Evolutionary conservation across 495 filamentous ascomycete genomes (phyloP), one percentile per base, ranked within the genome.

Genomic region (Darksidea phi): DNA sequence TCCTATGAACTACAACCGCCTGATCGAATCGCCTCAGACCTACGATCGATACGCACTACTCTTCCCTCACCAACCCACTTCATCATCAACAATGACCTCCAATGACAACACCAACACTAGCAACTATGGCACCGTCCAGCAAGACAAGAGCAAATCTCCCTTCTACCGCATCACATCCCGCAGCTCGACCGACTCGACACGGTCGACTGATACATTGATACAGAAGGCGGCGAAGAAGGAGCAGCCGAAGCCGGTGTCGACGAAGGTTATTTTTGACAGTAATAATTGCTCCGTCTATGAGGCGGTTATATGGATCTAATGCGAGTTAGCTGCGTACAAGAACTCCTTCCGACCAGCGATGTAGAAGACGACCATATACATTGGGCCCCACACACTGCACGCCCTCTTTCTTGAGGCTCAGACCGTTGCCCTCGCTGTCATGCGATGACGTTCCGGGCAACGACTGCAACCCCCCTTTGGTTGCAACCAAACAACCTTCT

Each of bases 181-280:
- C 12, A 46, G 26, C 37, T 58, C 53, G 11, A 64, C 54, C 42
- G 48, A 47, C 26, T 64, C 61, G 28, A 51, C 54, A n/a, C 18
- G 28, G 11, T 64, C 61, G 12, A 37, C 25, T 2, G 61, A 64
- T 18, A 48, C 34, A 3, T 23, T 64, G 15, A 20, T 64, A 23
- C 18, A 48, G 24, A 58, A 64, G 47, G 36, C 46, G 20, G 8
- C 20, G 10, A 41, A 48, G 46, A 57, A 57, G 50, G 38, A 55
- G 37, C 18, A 25, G 1, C 17, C 24, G 23, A 52, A 53, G 13
- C 13, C 37, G 1, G n/a, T 41, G 26, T 64, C 61, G 13, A 58
- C 36, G 13, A 54, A 64, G 48, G 36, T 54, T 1, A 53, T 64
- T n/a, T 34, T 58, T 11, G 41, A 64, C 24, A 46, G 61, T 64